Conservation (phyloP, 2,329 filamentous ascomycete species). For the Penicillium griseofulvum region DNA sequence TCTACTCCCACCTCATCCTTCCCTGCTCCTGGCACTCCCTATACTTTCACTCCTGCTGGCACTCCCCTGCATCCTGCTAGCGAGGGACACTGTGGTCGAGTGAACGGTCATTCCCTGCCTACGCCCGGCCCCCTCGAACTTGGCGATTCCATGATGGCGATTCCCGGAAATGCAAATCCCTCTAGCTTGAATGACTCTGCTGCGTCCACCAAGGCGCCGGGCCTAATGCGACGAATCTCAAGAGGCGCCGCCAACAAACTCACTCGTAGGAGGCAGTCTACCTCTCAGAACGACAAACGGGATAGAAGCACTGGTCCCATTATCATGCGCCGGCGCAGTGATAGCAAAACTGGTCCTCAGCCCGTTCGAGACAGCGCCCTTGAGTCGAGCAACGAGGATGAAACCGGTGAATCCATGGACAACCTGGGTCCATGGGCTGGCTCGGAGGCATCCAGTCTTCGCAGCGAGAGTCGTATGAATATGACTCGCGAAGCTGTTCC, state of each 20-base stretch:
- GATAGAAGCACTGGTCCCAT: slow-evolving; percentile 88
- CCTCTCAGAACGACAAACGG: slow-evolving; percentile 70
- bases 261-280: slow-evolving; percentile 71
- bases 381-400: slow-evolving; percentile 41
- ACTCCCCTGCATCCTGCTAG: slow-evolving; percentile 36
- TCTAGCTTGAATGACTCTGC: slow-evolving; percentile 61
- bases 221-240: slow-evolving; percentile 80
- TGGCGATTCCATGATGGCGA: slow-evolving; percentile 65
- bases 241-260: slow-evolving; percentile 71
- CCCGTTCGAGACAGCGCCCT: slow-evolving; percentile 48
- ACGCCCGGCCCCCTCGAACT: slow-evolving; percentile 62
- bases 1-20: slow-evolving; percentile 31
- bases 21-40: slow-evolving; percentile 27
- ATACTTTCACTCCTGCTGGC: slow-evolving; percentile 36
- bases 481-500: slow-evolving; percentile 33
- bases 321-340: slow-evolving; percentile 81
- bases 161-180: slow-evolving; percentile 42
- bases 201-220: slow-evolving; percentile 55
- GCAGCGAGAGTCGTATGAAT: slow-evolving; percentile 37
- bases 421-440: slow-evolving; percentile 42
- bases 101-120: slow-evolving; percentile 26
- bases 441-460: slow-evolving; percentile 40
- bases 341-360: slow-evolving; percentile 74
- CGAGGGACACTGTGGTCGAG: slow-evolving; percentile 34
- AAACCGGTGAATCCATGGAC: slow-evolving; percentile 48